Conservation (phyloP, 2,329 filamentous ascomycete species). For the Polytolypa hystricis region DNA sequence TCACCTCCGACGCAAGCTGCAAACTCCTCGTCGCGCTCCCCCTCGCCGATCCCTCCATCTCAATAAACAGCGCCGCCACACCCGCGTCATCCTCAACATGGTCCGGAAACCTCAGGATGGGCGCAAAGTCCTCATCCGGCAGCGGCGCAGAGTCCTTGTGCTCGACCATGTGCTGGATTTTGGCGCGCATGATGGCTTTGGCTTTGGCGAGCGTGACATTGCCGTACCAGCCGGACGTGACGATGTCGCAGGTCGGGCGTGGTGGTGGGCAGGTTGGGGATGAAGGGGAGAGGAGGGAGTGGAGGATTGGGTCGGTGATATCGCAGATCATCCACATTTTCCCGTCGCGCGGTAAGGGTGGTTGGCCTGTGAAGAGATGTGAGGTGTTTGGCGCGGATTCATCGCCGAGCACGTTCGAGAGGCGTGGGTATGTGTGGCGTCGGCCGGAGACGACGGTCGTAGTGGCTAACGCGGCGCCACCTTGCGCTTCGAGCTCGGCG, state of each 20-base stretch:
- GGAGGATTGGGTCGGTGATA: conserved; percentile 67
- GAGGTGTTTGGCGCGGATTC: conserved; percentile 12
- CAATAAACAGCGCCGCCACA: conserved; percentile 2
- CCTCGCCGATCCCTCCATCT: conserved; percentile 22
- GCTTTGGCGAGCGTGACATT: conserved; percentile 73
- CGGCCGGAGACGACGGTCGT: conserved; percentile 15
- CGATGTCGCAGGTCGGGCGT: conserved; percentile 46
- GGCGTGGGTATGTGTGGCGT: conserved; percentile 17
- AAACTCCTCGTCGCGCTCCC: conserved; percentile 16
- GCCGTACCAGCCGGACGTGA: conserved; percentile 71
- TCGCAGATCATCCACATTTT: conserved; percentile 95
- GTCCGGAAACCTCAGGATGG: conserved; percentile 29
- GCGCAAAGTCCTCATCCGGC: conserved; percentile 25
- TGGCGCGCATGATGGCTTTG: conserved; percentile 78
- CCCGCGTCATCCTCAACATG: conserved; percentile 17
- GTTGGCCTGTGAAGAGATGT: conserved; percentile 75
- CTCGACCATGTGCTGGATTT: conserved; percentile 56
- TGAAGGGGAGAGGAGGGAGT: conserved; percentile 52
- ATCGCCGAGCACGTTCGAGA: conserved; percentile 7
- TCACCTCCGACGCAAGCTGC: conserved; percentile 25
- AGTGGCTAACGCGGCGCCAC: conserved; percentile 4
- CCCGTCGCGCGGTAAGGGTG: conserved; percentile 59
- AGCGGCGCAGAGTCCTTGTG: conserved; percentile 15
- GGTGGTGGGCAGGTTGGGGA: conserved; percentile 45
- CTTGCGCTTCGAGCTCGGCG: conserved; percentile 18